phyloP scores from a whole-genome alignment of 306 rosid genomes.

The Gastrolobium bilobum region DNA sequence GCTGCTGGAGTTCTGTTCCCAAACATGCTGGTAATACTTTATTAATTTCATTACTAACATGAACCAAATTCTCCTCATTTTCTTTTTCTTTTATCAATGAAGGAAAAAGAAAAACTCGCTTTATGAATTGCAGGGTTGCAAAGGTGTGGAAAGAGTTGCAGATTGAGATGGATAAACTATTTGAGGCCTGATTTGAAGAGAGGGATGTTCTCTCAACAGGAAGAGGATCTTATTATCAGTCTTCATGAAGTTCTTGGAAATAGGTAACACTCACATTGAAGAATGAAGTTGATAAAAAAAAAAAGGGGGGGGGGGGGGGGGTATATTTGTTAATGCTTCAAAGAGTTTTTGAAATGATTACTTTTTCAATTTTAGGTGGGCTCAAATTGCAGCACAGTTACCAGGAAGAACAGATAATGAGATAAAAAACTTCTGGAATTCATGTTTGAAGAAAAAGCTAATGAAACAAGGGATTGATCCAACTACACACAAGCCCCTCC shows the following conservation, averaged over 20 bases:
- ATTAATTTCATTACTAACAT: background rate
- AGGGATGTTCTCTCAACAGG: slow-evolving; percentile 91
- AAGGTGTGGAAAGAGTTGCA: slow-evolving; percentile 97
- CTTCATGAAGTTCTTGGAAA: slow-evolving; percentile 94
- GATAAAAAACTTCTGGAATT: slow-evolving; percentile 95
- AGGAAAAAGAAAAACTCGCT: background rate
- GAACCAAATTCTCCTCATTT: background rate
- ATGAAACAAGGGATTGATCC: slow-evolving; percentile 97
- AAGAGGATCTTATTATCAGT: slow-evolving; percentile 81
- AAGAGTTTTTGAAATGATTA: background rate
- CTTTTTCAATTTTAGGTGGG: slow-evolving; percentile 74
- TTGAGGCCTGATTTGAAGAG: slow-evolving; percentile 96
- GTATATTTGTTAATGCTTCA: background rate
- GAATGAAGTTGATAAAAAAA: background rate
- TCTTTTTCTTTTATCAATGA: too few relatives aligned
- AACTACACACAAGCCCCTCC: slow-evolving; percentile 78
- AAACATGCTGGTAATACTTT: slow-evolving; percentile 76
- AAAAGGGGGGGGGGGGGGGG: background rate
- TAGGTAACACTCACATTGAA: slow-evolving; percentile 56
- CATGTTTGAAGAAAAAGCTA: slow-evolving; percentile 89
- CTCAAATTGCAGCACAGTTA: slow-evolving; percentile 89
- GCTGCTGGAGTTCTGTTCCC: slow-evolving; percentile 98
- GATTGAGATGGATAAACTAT: slow-evolving; percentile 95
- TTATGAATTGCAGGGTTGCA: slow-evolving; percentile 72
- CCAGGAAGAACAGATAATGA: slow-evolving; percentile 98